Evolutionary conservation across 2,329 filamentous ascomycete genomes (phyloP).

Genomic region (Sporothrix luriei): DNA sequence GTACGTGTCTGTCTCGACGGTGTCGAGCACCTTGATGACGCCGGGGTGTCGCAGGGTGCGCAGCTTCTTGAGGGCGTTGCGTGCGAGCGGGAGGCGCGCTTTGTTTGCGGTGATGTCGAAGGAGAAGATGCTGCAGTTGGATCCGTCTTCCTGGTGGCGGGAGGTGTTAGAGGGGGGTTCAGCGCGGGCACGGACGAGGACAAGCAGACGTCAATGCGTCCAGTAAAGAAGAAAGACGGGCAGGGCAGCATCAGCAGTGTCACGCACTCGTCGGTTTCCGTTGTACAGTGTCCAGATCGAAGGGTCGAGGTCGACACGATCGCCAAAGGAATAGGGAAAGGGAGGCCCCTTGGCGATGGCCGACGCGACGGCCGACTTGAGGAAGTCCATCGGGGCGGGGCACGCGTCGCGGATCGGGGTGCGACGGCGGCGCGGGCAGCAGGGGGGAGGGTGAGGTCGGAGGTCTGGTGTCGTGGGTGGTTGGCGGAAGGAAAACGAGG

Average conservation of each 20-base stretch:
- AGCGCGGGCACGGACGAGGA: not conserved
- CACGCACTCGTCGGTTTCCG: slow-evolving; percentile 79
- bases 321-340: slow-evolving; percentile 90
- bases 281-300: slow-evolving; percentile 98
- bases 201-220: no score
- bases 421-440: not conserved
- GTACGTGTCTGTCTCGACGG: slow-evolving; percentile 92
- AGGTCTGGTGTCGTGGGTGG: not conserved
- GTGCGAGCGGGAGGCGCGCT: slow-evolving; percentile 79
- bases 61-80: slow-evolving; percentile 91
- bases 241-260: not conserved
- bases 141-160: slow-evolving; percentile 77
- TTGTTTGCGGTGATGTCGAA: slow-evolving; percentile 86
- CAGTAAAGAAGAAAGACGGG: not conserved
- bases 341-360: slow-evolving; percentile 93
- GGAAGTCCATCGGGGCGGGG: slow-evolving; percentile 81
- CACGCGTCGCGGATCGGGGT: slow-evolving; percentile 52
- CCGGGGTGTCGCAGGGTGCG: slow-evolving; percentile 92
- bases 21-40: slow-evolving; percentile 90
- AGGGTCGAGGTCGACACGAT: slow-evolving; percentile 86
- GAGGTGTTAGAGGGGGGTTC: slow-evolving; percentile 10
- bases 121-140: slow-evolving; percentile 93
- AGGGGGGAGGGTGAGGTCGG: not conserved
- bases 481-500: not conserved
- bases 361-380: slow-evolving; percentile 96